These are phyloP conservation scores for Botrytis byssoidea DNA, from an alignment of 2,329 filamentous ascomycete genomes.

Conservation along the genomic window DNA sequence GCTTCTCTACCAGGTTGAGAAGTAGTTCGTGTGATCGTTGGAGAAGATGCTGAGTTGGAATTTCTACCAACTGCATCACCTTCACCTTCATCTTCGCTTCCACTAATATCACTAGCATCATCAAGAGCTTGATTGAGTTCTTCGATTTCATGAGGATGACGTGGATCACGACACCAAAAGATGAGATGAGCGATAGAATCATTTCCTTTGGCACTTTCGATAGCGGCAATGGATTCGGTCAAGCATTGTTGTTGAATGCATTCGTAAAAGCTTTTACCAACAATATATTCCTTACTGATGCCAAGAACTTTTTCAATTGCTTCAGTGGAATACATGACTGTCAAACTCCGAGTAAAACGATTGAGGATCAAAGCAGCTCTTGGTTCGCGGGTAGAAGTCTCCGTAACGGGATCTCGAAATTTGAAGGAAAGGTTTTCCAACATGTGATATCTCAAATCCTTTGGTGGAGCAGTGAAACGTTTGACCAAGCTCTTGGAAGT, in stretches of 20 bases:
- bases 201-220: slow-evolving; percentile 85
- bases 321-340: slow-evolving; percentile 83
- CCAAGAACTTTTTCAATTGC: slow-evolving; percentile 75
- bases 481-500: slow-evolving; percentile 40
- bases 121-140: slow-evolving; percentile 47
- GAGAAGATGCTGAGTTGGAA: slow-evolving; percentile 42
- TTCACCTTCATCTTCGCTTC: slow-evolving; percentile 46
- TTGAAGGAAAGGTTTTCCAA: slow-evolving; percentile 80
- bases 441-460: slow-evolving; percentile 88
- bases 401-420: slow-evolving; percentile 61
- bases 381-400: slow-evolving; percentile 66
- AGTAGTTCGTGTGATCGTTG: slow-evolving; percentile 36
- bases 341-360: slow-evolving; percentile 77
- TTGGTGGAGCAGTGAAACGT: slow-evolving; percentile 76
- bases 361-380: slow-evolving; percentile 83
- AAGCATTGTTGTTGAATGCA: slow-evolving; percentile 79
- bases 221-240: slow-evolving; percentile 70
- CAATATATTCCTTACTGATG: slow-evolving; percentile 64
- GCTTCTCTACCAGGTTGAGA: slow-evolving; percentile 36
- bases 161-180: slow-evolving; percentile 79
- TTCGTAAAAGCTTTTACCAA: slow-evolving; percentile 80
- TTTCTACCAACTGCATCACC: slow-evolving; percentile 24
- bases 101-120: slow-evolving; percentile 43
- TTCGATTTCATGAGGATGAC: slow-evolving; percentile 47
- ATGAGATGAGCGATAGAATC: slow-evolving; percentile 88